These are phyloP conservation scores for Clarireedia monteithiana DNA, from an alignment of 2,329 filamentous ascomycete species.

Conservation along the genomic window DNA sequence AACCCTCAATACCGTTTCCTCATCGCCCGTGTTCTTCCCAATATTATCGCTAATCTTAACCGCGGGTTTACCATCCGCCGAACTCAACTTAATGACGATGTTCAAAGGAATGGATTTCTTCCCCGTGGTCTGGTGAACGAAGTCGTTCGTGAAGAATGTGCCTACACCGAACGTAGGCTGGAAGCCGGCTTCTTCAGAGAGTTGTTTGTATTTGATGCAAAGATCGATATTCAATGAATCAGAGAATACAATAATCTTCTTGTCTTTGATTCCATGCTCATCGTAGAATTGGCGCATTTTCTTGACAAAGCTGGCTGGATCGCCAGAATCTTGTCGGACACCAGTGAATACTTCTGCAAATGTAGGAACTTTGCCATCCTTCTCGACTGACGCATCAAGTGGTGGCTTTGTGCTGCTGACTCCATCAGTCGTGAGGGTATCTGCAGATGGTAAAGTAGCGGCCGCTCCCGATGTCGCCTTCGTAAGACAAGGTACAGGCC, in stretches of 20 bases:
- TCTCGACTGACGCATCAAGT: slow-evolving; percentile 35
- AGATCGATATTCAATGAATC: slow-evolving; percentile 88
- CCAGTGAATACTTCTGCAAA: slow-evolving; percentile 63
- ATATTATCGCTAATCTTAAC: slow-evolving; percentile 91
- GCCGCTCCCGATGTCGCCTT: slow-evolving; percentile 26
- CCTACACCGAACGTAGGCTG: slow-evolving; percentile 87
- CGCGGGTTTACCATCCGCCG: slow-evolving; percentile 70
- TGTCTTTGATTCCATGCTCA: slow-evolving; percentile 57
- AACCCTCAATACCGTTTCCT: slow-evolving; percentile 68
- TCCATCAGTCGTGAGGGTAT: not conserved
- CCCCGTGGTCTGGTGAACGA: slow-evolving; percentile 60
- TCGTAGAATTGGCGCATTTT: slow-evolving; percentile 43
- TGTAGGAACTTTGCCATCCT: slow-evolving; percentile 35
- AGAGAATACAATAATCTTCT: slow-evolving; percentile 90
- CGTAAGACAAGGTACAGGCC: slow-evolving; percentile 43
- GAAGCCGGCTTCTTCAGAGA: slow-evolving; percentile 74
- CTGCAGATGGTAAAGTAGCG: slow-evolving; percentile 22
- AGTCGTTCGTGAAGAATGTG: slow-evolving; percentile 95
- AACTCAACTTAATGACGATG: slow-evolving; percentile 95
- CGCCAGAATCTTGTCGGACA: slow-evolving; percentile 65
- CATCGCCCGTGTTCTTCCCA: slow-evolving; percentile 86
- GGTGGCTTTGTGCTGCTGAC: not conserved
- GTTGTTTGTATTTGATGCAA: slow-evolving; percentile 82
- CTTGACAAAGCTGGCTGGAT: slow-evolving; percentile 59
- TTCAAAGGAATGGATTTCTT: slow-evolving; percentile 87